phyloP scores from a whole-genome alignment of 441 rosid species.

The Adansonia grandidieri region DNA sequence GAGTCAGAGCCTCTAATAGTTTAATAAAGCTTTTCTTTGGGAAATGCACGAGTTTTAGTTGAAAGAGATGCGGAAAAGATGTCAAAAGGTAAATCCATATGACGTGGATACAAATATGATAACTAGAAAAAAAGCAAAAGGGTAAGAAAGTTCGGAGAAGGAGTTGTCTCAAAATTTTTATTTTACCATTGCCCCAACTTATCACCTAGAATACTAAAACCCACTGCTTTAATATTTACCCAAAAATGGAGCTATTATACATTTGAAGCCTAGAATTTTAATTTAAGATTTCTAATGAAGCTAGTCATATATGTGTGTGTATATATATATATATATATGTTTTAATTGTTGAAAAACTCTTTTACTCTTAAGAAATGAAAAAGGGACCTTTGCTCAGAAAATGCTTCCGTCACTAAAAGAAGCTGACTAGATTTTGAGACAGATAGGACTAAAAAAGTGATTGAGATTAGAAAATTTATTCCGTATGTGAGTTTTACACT shows the following conservation, averaged over 20 bases:
- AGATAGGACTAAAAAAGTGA: background rate
- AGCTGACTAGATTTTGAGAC: slow-evolving; percentile 20
- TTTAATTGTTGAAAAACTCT: background rate
- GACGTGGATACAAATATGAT: slow-evolving; percentile 32
- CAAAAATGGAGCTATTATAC: background rate
- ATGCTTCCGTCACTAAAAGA: background rate
- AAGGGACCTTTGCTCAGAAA: background rate
- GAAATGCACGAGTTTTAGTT: slow-evolving; percentile 19
- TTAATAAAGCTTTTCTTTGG: background rate
- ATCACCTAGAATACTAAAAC: background rate
- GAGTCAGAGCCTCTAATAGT: background rate
- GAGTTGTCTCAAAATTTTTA: background rate
- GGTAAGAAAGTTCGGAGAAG: background rate
- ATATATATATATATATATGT: too few relatives aligned
- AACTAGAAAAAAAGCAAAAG: background rate
- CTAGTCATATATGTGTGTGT: background rate
- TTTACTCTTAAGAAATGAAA: background rate
- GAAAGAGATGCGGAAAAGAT: slow-evolving; percentile 19
- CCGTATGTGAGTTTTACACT: background rate
- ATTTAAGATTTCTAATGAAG: background rate
- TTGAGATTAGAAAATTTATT: too few relatives aligned
- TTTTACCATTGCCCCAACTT: slow-evolving; percentile 6
- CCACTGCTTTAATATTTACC: background rate
- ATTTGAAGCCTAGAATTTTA: background rate
- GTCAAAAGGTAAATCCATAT: slow-evolving; percentile 13